These are phyloP conservation scores for Plantago rigida DNA, from an alignment of 305 asterid species.

Conservation along the genomic window DNA sequence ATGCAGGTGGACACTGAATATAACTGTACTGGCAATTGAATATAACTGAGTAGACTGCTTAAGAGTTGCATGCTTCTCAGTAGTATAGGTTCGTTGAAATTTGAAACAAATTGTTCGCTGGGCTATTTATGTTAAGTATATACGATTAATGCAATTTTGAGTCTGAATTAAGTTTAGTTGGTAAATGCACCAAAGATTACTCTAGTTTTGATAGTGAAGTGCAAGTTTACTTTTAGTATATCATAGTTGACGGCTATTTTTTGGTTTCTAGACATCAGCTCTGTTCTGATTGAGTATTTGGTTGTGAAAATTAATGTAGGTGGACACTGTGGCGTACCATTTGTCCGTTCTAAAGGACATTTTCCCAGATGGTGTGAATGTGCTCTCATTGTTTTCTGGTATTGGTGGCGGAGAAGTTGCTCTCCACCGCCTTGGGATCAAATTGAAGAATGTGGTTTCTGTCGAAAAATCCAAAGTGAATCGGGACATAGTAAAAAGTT, in stretches of 20 bases:
- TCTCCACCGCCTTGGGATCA: conserved; percentile 57
- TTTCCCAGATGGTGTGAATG: conserved; percentile 50
- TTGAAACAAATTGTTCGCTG: background rate
- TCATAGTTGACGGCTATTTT: background rate
- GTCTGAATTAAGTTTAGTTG: background rate
- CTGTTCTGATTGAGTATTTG: background rate
- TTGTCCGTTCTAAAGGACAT: conserved; percentile 48
- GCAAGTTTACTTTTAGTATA: background rate
- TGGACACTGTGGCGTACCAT: conserved; percentile 73
- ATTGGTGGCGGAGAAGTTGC: conserved; percentile 81
- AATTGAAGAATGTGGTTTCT: conserved; percentile 46
- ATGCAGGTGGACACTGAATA: too few species aligned
- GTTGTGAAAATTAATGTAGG: conserved; percentile 28
- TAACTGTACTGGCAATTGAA: too few species aligned
- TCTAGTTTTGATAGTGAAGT: background rate
- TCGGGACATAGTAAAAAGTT: conserved; percentile 49
- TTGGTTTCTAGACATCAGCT: background rate
- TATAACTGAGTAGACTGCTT: too few species aligned
- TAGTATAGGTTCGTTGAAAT: too few species aligned
- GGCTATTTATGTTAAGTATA: background rate
- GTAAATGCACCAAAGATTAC: background rate
- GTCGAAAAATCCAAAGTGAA: conserved; percentile 52
- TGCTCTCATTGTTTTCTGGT: conserved; percentile 63
- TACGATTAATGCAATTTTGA: too few species aligned
- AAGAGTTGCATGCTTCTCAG: too few species aligned